Percentiles rank a stretch among this genome's conserved stretches.
These are phyloP conservation scores for Aspergillus affinis DNA, from an alignment of 495 filamentous ascomycete species.

Conservation along the genomic window DNA sequence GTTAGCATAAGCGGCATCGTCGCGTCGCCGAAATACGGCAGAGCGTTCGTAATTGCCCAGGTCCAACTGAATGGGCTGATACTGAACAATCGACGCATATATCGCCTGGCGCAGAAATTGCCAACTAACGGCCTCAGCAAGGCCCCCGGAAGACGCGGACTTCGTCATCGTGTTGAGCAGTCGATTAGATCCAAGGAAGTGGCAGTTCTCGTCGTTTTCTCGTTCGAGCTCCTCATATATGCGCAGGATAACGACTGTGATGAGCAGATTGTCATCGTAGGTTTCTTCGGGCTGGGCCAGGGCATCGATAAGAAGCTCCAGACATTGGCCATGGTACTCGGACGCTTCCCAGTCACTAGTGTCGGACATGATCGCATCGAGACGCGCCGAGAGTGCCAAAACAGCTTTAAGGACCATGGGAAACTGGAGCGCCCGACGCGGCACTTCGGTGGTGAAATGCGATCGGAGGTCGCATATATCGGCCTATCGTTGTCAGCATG, in stretches of 20 bases:
- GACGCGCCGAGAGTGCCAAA: conserved; percentile 33
- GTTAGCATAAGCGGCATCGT: conserved; percentile 38
- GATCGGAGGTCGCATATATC: conserved; percentile 39
- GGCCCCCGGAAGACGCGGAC: conserved; percentile 36
- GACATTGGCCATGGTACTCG: conserved; percentile 38
- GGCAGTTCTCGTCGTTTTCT: conserved; percentile 34
- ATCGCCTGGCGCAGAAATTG: conserved; percentile 43
- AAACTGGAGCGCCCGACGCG: conserved; percentile 31
- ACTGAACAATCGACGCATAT: conserved; percentile 39
- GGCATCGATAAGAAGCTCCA: conserved; percentile 34
- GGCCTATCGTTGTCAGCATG: conserved; percentile 20
- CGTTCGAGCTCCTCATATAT: conserved; percentile 41
- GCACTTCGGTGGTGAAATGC: conserved; percentile 37
- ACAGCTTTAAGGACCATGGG: conserved; percentile 39
- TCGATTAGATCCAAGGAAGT: conserved; percentile 38
- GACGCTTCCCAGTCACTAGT: conserved; percentile 39
- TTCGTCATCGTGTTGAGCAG: conserved; percentile 38
- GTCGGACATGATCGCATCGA: conserved; percentile 33
- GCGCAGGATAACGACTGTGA: conserved; percentile 38
- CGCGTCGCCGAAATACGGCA: conserved; percentile 32
- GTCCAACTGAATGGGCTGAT: conserved; percentile 36
- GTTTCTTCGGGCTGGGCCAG: conserved; percentile 29
- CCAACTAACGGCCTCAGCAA: conserved; percentile 45
- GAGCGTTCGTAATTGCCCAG: conserved; percentile 38
- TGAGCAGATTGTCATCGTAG: conserved; percentile 35